A percentile compares a stretch with the other conserved stretches of the same genome.
Evolutionary conservation across 306 rosid species (phyloP).

Genomic region (Citrullus amarus): DNA sequence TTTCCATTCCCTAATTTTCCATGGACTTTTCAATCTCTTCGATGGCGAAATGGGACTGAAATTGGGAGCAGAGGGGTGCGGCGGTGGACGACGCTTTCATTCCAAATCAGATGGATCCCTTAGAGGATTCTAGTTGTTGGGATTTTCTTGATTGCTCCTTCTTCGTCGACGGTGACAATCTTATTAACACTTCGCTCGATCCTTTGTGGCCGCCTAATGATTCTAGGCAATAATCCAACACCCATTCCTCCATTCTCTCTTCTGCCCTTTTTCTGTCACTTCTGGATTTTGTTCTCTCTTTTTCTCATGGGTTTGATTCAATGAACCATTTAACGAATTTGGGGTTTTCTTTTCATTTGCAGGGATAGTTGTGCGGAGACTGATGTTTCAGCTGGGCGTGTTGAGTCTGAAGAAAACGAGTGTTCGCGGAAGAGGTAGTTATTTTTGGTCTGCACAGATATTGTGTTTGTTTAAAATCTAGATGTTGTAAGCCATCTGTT

Average conservation of each 20-base stretch:
- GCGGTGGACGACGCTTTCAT: neutral
- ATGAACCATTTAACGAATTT: neutral
- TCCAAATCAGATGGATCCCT: constrained; percentile 37
- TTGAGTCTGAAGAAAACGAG: constrained; percentile 27
- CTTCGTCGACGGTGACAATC: constrained; percentile 23
- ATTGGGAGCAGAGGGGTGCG: neutral
- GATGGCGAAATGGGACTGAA: neutral
- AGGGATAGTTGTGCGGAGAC: constrained; percentile 25
- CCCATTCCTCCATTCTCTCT: neutral
- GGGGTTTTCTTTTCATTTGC: constrained; percentile 5
- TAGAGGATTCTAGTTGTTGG: constrained; percentile 30
- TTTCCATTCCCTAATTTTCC: neutral
- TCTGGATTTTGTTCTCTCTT: neutral
- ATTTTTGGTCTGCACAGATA: neutral
- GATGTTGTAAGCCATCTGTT: neutral
- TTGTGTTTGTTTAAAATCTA: neutral
- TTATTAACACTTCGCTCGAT: constrained; percentile 29
- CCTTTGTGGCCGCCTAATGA: constrained; percentile 48
- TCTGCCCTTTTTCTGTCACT: neutral
- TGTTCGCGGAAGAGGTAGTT: constrained; percentile 52
- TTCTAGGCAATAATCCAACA: neutral
- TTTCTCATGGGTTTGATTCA: neutral
- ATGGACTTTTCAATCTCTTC: neutral
- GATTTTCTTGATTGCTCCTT: constrained; percentile 49
- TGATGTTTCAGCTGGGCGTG: constrained; percentile 28